Evolutionary conservation across 2,329 filamentous ascomycete genomes (phyloP).

Genomic region (Apiospora phragmitis): DNA sequence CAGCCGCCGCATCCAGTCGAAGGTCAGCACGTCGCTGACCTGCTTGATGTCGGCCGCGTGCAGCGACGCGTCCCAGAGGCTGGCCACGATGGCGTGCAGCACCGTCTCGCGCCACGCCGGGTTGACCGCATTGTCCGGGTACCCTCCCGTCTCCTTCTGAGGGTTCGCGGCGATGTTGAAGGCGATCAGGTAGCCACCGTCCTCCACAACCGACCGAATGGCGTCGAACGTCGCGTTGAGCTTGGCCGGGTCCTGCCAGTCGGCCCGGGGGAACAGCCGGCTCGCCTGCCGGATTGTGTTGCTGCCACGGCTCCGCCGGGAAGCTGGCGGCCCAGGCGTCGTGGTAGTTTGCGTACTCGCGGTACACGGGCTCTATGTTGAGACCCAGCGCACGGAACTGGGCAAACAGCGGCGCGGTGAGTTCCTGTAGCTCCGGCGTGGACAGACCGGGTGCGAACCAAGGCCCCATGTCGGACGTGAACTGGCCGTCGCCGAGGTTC

Average conservation of each 20-base stretch:
- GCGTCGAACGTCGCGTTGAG: conserved; percentile 23
- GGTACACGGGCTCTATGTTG: conserved; percentile 21
- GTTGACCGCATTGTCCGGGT: conserved; percentile 33
- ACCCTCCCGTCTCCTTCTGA: conserved; percentile 22
- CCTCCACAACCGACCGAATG: conserved; percentile 29
- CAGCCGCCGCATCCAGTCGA: conserved; percentile 26
- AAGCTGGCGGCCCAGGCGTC: conserved; percentile 41
- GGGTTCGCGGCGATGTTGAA: conserved; percentile 29
- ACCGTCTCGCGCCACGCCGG: conserved; percentile 36
- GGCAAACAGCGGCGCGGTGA: conserved; percentile 34
- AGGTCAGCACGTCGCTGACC: conserved; percentile 24
- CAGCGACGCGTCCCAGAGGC: conserved; percentile 28
- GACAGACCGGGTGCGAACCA: conserved; percentile 33
- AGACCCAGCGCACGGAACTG: conserved; percentile 27
- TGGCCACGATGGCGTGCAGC: not conserved
- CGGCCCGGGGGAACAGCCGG: conserved; percentile 32
- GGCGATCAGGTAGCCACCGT: conserved; percentile 31
- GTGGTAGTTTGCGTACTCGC: conserved; percentile 36
- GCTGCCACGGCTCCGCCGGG: conserved; percentile 20
- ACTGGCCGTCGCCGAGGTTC: conserved; percentile 27
- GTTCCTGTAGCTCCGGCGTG: conserved; percentile 21
- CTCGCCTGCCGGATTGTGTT: conserved; percentile 34
- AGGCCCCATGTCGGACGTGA: conserved; percentile 29
- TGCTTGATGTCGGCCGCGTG: conserved; percentile 23
- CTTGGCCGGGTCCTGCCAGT: conserved; percentile 26